Evolutionary conservation across 768 basidiomycete species (phyloP).

Genomic region (Mycena vulgaris): DNA sequence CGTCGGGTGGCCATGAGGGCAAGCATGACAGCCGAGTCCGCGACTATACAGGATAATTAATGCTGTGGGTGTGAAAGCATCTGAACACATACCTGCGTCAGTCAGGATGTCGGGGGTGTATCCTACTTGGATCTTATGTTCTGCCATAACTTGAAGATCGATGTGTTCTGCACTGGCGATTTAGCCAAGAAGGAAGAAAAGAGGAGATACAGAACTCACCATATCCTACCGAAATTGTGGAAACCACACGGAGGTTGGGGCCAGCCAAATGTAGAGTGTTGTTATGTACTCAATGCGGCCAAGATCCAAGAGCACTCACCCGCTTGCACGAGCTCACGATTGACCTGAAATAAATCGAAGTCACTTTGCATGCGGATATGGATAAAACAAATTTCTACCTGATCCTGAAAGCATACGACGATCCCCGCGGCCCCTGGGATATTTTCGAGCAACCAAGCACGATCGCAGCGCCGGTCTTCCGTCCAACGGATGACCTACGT

Average conservation of each 20-base stretch:
- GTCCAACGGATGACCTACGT: slow-evolving; percentile 59
- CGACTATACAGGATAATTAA: slow-evolving; percentile 66
- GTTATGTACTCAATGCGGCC: neutral
- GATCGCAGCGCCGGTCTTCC: slow-evolving; percentile 69
- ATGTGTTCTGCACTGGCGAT: slow-evolving; percentile 77
- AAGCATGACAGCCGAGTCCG: slow-evolving; percentile 92
- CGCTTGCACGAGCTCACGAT: slow-evolving; percentile 79
- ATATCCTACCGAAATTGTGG: slow-evolving; percentile 95
- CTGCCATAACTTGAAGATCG: slow-evolving; percentile 70
- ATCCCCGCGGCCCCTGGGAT: slow-evolving; percentile 73
- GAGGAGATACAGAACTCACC: slow-evolving; percentile 63
- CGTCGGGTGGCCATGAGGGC: slow-evolving; percentile 93
- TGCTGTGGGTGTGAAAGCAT: no score
- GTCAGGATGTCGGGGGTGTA: slow-evolving; percentile 96
- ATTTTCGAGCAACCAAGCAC: slow-evolving; percentile 83
- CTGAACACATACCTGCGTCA: slow-evolving; percentile 80
- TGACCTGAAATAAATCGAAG: slow-evolving; percentile 63
- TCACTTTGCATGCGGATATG: neutral
- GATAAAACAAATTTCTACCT: slow-evolving; percentile 58
- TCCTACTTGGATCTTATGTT: slow-evolving; percentile 80
- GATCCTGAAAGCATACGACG: slow-evolving; percentile 81
- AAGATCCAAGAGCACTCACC: slow-evolving; percentile 47
- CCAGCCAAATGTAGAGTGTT: slow-evolving; percentile 63
- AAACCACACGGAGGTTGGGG: slow-evolving; percentile 80
- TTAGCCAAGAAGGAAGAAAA: neutral